phyloP scores from a whole-genome alignment of 768 basidiomycete species.

The Hortiboletus flavorubellus region DNA sequence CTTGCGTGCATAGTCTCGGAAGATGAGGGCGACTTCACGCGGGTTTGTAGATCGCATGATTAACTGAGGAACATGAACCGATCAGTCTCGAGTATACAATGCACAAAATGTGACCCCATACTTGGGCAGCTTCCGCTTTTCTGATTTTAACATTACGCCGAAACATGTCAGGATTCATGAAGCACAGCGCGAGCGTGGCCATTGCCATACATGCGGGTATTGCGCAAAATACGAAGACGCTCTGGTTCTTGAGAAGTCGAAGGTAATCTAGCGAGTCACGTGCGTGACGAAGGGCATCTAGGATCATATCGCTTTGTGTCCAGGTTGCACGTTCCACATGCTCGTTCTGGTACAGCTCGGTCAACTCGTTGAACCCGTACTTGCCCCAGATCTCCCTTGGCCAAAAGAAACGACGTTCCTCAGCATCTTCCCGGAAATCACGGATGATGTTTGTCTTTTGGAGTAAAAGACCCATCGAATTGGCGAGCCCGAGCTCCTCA shows the following conservation, averaged over 20 bases:
- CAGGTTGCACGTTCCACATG: conserved; percentile 66
- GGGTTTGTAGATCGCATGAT: conserved; percentile 93
- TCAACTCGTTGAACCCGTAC: conserved; percentile 70
- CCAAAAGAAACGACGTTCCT: conserved; percentile 89
- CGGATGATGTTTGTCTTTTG: conserved; percentile 99
- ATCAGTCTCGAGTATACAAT: not conserved
- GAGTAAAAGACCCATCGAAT: conserved; percentile 92
- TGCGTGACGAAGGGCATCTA: conserved; percentile 83
- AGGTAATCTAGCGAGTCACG: conserved; percentile 90
- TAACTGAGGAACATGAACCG: conserved; percentile 45
- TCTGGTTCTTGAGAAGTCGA: conserved; percentile 81
- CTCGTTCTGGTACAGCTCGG: conserved; percentile 59
- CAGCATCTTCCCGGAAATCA: conserved; percentile 89
- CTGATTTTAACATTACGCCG: conserved; percentile 91
- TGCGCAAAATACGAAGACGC: conserved; percentile 93
- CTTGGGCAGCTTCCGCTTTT: conserved; percentile 83
- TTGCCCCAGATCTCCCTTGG: conserved; percentile 87
- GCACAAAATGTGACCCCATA: conserved; percentile 34
- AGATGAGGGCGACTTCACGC: conserved; percentile 84
- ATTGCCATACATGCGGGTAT: conserved; percentile 95
- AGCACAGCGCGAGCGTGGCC: conserved; percentile 87
- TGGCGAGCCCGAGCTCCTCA: conserved; percentile 81
- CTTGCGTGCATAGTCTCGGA: conserved; percentile 73
- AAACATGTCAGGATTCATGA: conserved; percentile 89
- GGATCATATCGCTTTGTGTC: conserved; percentile 84